Evolutionary conservation across 805 yeast species (phyloP).

Genomic region (Candida oleophila): DNA sequence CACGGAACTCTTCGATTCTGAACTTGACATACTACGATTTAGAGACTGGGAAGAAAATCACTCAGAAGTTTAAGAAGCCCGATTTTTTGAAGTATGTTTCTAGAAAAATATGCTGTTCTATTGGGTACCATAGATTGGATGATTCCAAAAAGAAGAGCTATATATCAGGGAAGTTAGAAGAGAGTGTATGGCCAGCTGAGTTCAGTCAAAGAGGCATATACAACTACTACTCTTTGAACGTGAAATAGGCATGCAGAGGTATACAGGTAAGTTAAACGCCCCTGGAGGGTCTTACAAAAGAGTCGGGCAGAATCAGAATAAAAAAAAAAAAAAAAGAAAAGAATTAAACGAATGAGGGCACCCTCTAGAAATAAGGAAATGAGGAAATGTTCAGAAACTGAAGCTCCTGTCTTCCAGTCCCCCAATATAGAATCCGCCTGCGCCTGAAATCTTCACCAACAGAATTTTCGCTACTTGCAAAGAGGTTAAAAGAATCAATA

Average conservation of each 20-base stretch:
- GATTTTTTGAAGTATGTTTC: constrained; percentile 52
- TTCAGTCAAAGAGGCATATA: constrained; percentile 55
- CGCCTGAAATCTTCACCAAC: too few species aligned
- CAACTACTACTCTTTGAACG: constrained; percentile 55
- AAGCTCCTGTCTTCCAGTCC: too few species aligned
- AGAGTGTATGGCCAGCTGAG: constrained; percentile 53
- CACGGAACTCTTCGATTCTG: constrained; percentile 14
- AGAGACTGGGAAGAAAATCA: constrained; percentile 60
- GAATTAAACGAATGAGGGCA: too few species aligned
- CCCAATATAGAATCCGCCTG: too few species aligned
- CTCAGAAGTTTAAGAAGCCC: constrained; percentile 45
- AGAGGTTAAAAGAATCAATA: too few species aligned
- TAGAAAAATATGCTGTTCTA: constrained; percentile 53
- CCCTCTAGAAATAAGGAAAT: too few species aligned
- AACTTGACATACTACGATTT: constrained; percentile 59
- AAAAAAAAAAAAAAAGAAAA: too few species aligned
- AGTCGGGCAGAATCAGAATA: too few species aligned
- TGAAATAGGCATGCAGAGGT: constrained; percentile 21
- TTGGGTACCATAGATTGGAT: constrained; percentile 46
- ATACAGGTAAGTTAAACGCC: not conserved
- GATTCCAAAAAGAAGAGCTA: constrained; percentile 30
- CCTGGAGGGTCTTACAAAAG: too few species aligned
- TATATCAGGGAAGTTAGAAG: constrained; percentile 26
- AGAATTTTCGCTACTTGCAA: too few species aligned
- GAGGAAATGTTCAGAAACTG: too few species aligned